Conservation (phyloP, 345 rosid species). For the Ceriops tagal region DNA sequence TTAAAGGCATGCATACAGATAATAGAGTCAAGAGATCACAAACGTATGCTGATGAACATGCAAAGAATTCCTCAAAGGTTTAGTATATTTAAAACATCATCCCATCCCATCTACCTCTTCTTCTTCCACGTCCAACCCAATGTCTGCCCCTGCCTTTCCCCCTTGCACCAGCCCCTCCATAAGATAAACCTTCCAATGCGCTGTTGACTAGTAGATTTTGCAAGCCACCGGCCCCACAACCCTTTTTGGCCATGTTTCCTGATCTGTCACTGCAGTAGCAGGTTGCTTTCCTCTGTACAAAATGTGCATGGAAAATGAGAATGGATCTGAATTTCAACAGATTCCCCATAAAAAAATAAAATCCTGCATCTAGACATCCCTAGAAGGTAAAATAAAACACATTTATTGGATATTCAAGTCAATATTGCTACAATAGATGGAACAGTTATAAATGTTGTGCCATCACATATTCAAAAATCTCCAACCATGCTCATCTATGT, state of each 20-base stretch:
- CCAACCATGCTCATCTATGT: too few species aligned
- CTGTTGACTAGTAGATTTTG: constrained; percentile 79
- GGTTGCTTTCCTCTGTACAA: constrained; percentile 71
- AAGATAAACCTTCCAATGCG: constrained; percentile 84
- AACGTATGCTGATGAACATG: background rate
- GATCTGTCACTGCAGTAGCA: constrained; percentile 54
- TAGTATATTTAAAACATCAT: constrained; percentile 4
- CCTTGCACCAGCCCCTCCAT: constrained; percentile 61
- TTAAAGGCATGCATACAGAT: too few species aligned
- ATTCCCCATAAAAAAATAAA: background rate
- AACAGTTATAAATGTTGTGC: too few species aligned
- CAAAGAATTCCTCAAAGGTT: background rate
- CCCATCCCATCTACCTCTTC: background rate
- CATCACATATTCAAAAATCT: too few species aligned
- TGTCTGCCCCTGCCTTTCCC: constrained; percentile 22
- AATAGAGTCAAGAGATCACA: too few species aligned
- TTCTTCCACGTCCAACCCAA: constrained; percentile 8
- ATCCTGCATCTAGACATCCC: too few species aligned
- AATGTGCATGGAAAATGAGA: constrained; percentile 2
- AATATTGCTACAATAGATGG: too few species aligned
- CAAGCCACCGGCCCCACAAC: constrained; percentile 61
- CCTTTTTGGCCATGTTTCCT: constrained; percentile 52
- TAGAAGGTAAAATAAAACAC: too few species aligned
- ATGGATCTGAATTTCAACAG: background rate
- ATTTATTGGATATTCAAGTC: too few species aligned